A percentile compares a stretch with the other conserved stretches of the same genome.
Evolutionary conservation across 2,329 filamentous ascomycete species (phyloP).

Genomic region (Juglanconis sp.): DNA sequence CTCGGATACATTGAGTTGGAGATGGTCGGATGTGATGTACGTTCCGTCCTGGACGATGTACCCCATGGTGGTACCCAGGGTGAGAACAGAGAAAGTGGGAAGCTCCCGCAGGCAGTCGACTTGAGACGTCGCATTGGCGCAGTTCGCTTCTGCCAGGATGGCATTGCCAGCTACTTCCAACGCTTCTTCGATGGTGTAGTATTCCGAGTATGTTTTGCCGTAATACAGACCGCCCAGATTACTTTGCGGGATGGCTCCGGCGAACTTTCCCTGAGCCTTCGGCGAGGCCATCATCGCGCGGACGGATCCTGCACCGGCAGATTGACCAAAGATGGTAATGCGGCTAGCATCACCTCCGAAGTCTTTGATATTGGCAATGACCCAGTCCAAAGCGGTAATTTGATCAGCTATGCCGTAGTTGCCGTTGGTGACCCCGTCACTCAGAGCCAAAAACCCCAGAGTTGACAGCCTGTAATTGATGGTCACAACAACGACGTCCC

Average conservation of each 20-base stretch:
- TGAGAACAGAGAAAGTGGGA: constrained; percentile 38
- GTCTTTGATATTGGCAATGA: constrained; percentile 47
- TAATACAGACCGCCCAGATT: constrained; percentile 46
- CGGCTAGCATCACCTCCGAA: constrained; percentile 56
- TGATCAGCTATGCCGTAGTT: constrained; percentile 50
- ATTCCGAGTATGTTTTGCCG: constrained; percentile 55
- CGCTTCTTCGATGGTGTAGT: constrained; percentile 53
- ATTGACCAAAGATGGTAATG: constrained; percentile 54
- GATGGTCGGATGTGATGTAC: constrained; percentile 46
- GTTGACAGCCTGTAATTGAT: constrained; percentile 60
- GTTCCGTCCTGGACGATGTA: constrained; percentile 58
- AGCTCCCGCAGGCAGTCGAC: constrained; percentile 52
- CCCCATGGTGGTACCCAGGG: constrained; percentile 39
- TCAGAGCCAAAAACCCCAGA: constrained; percentile 55
- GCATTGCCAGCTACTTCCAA: constrained; percentile 45
- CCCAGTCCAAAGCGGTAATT: constrained; percentile 47
- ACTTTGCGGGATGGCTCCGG: constrained; percentile 41
- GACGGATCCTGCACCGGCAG: constrained; percentile 51
- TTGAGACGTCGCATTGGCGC: constrained; percentile 44
- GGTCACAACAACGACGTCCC: constrained; percentile 56
- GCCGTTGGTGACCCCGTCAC: constrained; percentile 42
- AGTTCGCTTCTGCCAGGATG: constrained; percentile 50
- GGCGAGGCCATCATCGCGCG: constrained; percentile 48
- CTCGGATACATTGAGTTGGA: constrained; percentile 42
- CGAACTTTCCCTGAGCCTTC: constrained; percentile 44